These are phyloP conservation scores for Aspergillus cavernicola DNA, from an alignment of 495 filamentous ascomycete genomes.

Conservation along the genomic window DNA sequence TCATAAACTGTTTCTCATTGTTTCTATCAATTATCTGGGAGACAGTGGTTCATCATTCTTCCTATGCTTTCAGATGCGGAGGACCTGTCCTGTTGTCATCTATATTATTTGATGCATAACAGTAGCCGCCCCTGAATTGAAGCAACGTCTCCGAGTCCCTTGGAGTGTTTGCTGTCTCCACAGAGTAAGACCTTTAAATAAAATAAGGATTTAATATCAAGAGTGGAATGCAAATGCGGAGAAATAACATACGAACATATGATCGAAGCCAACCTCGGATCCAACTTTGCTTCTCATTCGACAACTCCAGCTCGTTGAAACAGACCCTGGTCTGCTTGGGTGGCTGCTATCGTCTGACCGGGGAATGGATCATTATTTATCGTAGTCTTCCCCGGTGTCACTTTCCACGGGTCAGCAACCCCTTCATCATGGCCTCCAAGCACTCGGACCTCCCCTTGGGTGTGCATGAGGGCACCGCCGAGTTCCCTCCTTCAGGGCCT, in stretches of 20 bases:
- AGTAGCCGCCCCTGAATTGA: too few relatives aligned
- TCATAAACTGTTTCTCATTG: background rate
- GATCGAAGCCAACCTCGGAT: conserved; percentile 1
- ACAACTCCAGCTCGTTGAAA: background rate
- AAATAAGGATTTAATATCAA: background rate
- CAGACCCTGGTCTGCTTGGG: background rate
- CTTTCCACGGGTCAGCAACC: background rate
- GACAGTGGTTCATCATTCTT: background rate
- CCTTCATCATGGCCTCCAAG: conserved; percentile 8
- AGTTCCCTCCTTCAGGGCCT: conserved; percentile 23
- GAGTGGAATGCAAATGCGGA: conserved; percentile 1
- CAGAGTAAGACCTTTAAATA: background rate
- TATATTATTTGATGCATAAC: too few relatives aligned
- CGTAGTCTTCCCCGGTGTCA: background rate
- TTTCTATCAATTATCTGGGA: too few relatives aligned
- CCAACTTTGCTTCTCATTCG: background rate
- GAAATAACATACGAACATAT: background rate
- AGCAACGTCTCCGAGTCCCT: too few relatives aligned
- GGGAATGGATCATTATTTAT: too few relatives aligned
- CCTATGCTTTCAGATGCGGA: too few relatives aligned
- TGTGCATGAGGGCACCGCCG: conserved; percentile 4
- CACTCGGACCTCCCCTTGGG: background rate
- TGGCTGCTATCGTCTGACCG: background rate
- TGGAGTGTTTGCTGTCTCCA: background rate
- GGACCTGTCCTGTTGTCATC: too few relatives aligned